Evolutionary conservation across 2,329 filamentous ascomycete genomes (phyloP).

Genomic region (Diaporthe australafricana): DNA sequence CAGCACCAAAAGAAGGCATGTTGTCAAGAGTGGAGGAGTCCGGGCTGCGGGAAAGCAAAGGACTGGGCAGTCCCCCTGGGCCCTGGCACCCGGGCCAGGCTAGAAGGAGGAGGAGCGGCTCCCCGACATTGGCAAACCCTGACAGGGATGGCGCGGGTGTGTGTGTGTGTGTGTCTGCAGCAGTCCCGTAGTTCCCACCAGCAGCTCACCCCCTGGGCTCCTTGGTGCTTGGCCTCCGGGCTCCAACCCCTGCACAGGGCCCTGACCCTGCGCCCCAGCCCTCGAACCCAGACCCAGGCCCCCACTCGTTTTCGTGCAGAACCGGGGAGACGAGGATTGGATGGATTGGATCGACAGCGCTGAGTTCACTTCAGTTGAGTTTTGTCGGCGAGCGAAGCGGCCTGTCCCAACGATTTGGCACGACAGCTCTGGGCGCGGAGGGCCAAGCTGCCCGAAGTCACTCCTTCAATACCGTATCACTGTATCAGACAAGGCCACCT

Average conservation of each 20-base stretch:
- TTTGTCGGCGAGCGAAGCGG: constrained; percentile 13
- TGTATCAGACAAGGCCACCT: background rate
- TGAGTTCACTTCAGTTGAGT: constrained; percentile 25
- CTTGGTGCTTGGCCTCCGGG: background rate
- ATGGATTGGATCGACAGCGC: constrained; percentile 25
- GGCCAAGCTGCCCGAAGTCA: background rate
- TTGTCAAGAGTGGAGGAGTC: constrained; percentile 37
- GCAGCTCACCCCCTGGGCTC: background rate
- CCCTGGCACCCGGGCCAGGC: constrained; percentile 7
- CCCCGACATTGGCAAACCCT: constrained; percentile 18
- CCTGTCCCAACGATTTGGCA: constrained; percentile 27
- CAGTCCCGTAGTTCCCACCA: too few relatives aligned
- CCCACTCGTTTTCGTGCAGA: constrained; percentile 27
- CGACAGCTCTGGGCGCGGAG: constrained; percentile 25
- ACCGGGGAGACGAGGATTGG: constrained; percentile 28
- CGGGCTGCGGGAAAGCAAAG: constrained; percentile 20
- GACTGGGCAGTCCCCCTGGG: constrained; percentile 18
- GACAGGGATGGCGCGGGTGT: constrained; percentile 1
- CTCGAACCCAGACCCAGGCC: constrained; percentile 12
- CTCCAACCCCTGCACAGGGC: background rate
- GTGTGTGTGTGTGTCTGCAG: too few relatives aligned
- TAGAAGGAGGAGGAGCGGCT: constrained; percentile 18
- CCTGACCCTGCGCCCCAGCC: background rate
- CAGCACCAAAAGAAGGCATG: constrained; percentile 31
- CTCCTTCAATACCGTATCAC: background rate